Conservation (phyloP, 2,329 filamentous ascomycete genomes). For the Cladophialophora bantiana region DNA sequence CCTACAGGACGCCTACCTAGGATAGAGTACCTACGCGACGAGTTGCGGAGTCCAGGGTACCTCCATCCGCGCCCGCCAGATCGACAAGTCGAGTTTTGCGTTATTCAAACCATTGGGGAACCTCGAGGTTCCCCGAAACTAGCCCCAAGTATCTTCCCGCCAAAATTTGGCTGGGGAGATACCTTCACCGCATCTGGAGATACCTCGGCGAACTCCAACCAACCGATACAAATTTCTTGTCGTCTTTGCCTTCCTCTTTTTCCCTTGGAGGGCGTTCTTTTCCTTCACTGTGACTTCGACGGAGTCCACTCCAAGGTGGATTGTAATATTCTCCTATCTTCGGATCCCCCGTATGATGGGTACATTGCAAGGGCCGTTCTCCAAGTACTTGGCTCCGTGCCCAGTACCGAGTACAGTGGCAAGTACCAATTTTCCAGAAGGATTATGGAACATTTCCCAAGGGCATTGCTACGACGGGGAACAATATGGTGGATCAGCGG, state of each 20-base stretch:
- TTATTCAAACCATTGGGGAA: neutral
- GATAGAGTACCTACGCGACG: too few species aligned
- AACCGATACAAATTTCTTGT: neutral
- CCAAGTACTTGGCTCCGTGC: neutral
- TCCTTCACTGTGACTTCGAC: neutral
- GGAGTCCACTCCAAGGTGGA: neutral
- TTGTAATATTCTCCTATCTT: neutral
- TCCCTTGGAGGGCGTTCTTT: neutral
- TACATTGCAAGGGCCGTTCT: constrained; percentile 4
- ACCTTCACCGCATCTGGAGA: constrained; percentile 9
- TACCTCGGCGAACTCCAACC: neutral
- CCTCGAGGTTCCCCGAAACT: neutral
- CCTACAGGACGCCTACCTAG: too few species aligned
- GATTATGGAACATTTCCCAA: constrained; percentile 2
- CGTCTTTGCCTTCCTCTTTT: neutral
- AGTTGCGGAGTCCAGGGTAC: neutral
- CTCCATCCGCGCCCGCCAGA: neutral
- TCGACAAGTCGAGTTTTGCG: constrained; percentile 1
- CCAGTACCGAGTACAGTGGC: neutral
- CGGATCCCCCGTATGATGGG: neutral
- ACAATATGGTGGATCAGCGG: neutral
- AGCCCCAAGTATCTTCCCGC: constrained; percentile 15
- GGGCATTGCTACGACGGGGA: constrained; percentile 10
- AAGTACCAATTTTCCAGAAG: constrained; percentile 11
- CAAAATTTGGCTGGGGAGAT: constrained; percentile 10